Evolutionary conservation across 2,329 filamentous ascomycete genomes (phyloP).

Genomic region (Fusarium foetens): DNA sequence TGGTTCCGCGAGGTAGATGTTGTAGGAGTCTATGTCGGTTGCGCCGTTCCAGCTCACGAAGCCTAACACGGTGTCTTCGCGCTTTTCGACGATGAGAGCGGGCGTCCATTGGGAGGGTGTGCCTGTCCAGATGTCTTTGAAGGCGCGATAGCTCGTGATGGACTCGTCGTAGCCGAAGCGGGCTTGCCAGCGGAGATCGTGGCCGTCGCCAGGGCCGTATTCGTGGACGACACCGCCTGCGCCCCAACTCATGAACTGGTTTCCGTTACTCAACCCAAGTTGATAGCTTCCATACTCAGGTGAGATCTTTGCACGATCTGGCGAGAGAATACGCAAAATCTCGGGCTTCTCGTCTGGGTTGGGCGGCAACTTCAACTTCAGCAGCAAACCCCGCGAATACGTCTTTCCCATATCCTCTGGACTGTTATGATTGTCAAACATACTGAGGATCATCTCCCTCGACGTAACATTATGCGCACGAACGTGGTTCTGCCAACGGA

Average conservation of each 20-base stretch:
- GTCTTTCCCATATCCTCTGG: conserved; percentile 10
- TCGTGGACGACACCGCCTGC: conserved; percentile 41
- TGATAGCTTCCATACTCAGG: conserved; percentile 36
- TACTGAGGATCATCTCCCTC: conserved; percentile 41
- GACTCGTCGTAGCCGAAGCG: conserved; percentile 38
- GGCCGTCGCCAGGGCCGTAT: conserved; percentile 34
- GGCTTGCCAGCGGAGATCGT: conserved; percentile 41
- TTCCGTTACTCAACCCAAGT: conserved; percentile 29
- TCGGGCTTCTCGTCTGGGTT: conserved; percentile 5
- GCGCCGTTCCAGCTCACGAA: conserved; percentile 45
- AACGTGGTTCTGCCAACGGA: conserved; percentile 52
- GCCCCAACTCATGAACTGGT: conserved; percentile 41
- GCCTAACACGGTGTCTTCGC: background rate
- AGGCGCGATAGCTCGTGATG: conserved; percentile 39
- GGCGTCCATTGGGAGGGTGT: conserved; percentile 36
- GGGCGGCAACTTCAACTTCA: conserved; percentile 34
- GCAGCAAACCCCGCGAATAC: conserved; percentile 16
- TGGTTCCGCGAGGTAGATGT: conserved; percentile 26
- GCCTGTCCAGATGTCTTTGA: conserved; percentile 40
- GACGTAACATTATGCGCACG: conserved; percentile 41
- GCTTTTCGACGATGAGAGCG: conserved; percentile 25
- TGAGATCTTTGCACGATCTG: conserved; percentile 17
- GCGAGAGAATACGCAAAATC: conserved; percentile 19
- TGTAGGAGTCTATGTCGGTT: conserved; percentile 41
- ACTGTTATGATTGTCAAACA: conserved; percentile 52